Percentiles rank a stretch among this genome's conserved stretches.
Conservation (phyloP, 202 grass and related monocot genomes). For the Setaria italica region DNA sequence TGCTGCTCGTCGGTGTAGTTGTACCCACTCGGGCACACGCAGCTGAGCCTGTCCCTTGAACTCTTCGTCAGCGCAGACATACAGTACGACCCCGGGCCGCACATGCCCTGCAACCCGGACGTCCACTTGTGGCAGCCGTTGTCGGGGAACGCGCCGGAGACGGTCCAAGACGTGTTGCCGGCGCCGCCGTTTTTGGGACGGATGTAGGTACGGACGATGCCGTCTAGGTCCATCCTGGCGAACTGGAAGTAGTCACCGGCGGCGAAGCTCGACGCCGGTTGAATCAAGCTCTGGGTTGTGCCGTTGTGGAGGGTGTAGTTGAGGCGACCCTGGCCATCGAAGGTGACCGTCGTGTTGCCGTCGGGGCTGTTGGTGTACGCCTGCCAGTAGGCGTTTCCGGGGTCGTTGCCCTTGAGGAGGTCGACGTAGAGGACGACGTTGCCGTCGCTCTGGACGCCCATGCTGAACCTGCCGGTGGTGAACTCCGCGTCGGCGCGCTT, state of each 20-base stretch:
- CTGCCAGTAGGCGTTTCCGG: constrained; percentile 44
- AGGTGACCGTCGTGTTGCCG: constrained; percentile 30
- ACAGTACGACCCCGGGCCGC: constrained; percentile 29
- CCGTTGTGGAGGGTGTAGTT: constrained; percentile 33
- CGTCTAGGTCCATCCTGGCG: constrained; percentile 52
- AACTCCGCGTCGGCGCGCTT: constrained; percentile 55
- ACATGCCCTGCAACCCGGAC: constrained; percentile 24
- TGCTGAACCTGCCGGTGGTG: constrained; percentile 49
- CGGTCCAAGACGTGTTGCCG: neutral
- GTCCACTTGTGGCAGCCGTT: constrained; percentile 40
- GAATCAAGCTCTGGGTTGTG: neutral
- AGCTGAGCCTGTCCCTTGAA: neutral
- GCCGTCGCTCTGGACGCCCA: constrained; percentile 44
- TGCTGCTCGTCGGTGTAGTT: constrained; percentile 9
- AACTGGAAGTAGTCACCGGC: constrained; percentile 9
- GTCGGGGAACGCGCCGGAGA: neutral
- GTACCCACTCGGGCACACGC: constrained; percentile 39
- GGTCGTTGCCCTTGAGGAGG: neutral
- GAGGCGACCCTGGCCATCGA: constrained; percentile 17
- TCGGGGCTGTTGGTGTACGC: neutral
- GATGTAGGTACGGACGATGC: constrained; percentile 48
- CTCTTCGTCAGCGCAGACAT: neutral
- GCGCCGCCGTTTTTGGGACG: constrained; percentile 19
- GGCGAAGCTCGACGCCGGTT: neutral
- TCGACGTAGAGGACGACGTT: constrained; percentile 57